These are phyloP conservation scores for Neurospora sp. DNA, from an alignment of 495 filamentous ascomycete species.

Conservation along the genomic window DNA sequence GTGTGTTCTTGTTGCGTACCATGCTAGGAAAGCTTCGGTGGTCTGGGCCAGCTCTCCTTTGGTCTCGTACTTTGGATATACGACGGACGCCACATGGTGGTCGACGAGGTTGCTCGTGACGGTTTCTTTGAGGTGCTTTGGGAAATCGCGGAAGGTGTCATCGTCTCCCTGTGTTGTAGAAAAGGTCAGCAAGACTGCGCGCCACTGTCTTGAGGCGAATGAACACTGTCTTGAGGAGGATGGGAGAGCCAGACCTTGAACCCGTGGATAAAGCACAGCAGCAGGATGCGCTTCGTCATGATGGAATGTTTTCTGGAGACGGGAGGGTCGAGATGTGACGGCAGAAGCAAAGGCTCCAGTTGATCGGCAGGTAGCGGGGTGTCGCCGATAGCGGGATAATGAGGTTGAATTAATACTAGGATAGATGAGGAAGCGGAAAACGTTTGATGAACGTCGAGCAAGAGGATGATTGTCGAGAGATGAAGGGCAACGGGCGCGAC, in stretches of 20 bases:
- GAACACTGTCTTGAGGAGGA: neutral
- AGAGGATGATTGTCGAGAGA: neutral
- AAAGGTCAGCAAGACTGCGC: neutral
- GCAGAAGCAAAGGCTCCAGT: neutral
- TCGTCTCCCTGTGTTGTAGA: conserved; percentile 57
- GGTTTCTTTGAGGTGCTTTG: conserved; percentile 57
- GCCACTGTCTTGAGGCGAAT: neutral
- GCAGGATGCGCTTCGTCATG: conserved; percentile 66
- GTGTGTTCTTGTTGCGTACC: conserved; percentile 36
- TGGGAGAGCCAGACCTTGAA: conserved; percentile 59
- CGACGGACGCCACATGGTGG: conserved; percentile 55
- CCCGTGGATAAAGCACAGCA: conserved; percentile 87
- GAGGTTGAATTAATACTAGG: neutral
- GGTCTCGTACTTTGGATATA: conserved; percentile 90
- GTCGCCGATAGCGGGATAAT: neutral
- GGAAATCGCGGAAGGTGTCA: conserved; percentile 75
- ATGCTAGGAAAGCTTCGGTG: conserved; percentile 70
- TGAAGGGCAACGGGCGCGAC: neutral
- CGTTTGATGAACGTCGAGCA: neutral
- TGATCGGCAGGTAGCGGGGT: neutral
- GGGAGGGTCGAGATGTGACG: neutral
- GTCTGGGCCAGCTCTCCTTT: conserved; percentile 71
- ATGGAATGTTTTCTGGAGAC: neutral
- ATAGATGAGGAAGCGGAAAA: neutral
- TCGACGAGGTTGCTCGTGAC: conserved; percentile 62